These are phyloP conservation scores for Dovyalis caffra DNA, from an alignment of 345 rosid genomes.

Conservation along the genomic window DNA sequence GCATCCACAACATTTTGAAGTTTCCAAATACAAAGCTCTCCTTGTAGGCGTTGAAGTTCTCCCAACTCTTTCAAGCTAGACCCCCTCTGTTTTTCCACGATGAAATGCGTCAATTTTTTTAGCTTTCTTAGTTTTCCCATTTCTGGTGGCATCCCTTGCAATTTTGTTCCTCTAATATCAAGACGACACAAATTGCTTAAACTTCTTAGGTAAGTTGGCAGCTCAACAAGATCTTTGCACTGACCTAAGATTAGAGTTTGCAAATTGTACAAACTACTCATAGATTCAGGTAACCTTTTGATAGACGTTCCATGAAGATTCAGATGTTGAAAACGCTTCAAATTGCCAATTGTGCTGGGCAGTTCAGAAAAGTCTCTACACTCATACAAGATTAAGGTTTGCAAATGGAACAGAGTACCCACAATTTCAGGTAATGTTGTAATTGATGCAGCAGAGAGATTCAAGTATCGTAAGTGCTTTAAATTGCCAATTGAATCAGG, in stretches of 20 bases:
- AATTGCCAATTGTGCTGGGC: conserved; percentile 4
- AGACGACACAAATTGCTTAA: conserved; percentile 5
- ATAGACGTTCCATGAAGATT: conserved; percentile 6
- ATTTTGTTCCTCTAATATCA: conserved; percentile 1
- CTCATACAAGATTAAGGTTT: not conserved
- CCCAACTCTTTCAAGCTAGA: conserved; percentile 10
- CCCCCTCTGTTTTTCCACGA: not conserved
- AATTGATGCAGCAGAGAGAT: not conserved
- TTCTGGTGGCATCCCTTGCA: conserved; percentile 17
- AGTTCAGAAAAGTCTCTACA: not conserved
- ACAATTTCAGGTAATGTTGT: not conserved
- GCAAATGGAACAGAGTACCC: not conserved
- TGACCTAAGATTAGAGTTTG: conserved; percentile 6
- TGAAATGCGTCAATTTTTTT: conserved; percentile 8
- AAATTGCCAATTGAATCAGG: conserved; percentile 36
- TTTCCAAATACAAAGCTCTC: conserved; percentile 6
- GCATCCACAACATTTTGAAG: no score
- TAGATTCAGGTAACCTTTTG: not conserved
- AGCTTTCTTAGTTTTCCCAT: conserved; percentile 17
- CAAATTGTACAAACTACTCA: conserved; percentile 6
- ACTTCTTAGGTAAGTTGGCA: conserved; percentile 5
- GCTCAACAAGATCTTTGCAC: conserved; percentile 1
- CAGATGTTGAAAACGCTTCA: conserved; percentile 3
- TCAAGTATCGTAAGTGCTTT: conserved; percentile 18
- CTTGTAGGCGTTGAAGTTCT: conserved; percentile 4